Evolutionary conservation across 495 filamentous ascomycete genomes (phyloP).

Genomic region (Choiromyces venosus): DNA sequence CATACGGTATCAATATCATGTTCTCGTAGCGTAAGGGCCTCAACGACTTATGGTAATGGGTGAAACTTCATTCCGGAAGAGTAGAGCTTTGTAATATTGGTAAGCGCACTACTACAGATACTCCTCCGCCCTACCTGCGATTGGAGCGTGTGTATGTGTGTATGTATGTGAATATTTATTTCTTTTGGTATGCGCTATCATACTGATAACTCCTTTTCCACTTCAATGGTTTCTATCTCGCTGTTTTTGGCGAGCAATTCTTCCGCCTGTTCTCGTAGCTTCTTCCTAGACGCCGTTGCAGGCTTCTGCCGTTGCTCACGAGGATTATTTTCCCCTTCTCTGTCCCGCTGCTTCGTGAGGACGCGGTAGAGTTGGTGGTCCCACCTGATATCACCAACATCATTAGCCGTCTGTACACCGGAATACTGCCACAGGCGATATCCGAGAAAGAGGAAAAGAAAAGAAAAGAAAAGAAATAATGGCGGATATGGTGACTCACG

Average conservation of each 20-base stretch:
- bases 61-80: not conserved
- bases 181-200: not conserved
- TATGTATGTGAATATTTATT: conserved; percentile 1
- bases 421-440: conserved; percentile 13
- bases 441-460: conserved; percentile 23
- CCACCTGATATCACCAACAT: conserved; percentile 47
- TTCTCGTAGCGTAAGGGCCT: not conserved
- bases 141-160: not conserved
- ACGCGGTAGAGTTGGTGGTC: conserved; percentile 49
- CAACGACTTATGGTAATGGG: not conserved
- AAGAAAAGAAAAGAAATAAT: conserved; percentile 3
- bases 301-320: conserved; percentile 41
- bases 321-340: conserved; percentile 29
- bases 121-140: not conserved
- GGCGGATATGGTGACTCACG: conserved; percentile 47
- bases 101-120: not conserved
- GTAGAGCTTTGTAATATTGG: not conserved
- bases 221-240: conserved; percentile 44
- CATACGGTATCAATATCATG: not conserved
- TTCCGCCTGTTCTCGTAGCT: conserved; percentile 54
- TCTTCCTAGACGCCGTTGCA: conserved; percentile 39
- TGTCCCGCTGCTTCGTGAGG: conserved; percentile 43
- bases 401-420: conserved; percentile 22
- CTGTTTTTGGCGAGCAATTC: conserved; percentile 48
- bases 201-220: conserved; percentile 37